Base-by-base conservation (phyloP, 768 basidiomycete genomes). In the Collybia mongolica region DNA sequence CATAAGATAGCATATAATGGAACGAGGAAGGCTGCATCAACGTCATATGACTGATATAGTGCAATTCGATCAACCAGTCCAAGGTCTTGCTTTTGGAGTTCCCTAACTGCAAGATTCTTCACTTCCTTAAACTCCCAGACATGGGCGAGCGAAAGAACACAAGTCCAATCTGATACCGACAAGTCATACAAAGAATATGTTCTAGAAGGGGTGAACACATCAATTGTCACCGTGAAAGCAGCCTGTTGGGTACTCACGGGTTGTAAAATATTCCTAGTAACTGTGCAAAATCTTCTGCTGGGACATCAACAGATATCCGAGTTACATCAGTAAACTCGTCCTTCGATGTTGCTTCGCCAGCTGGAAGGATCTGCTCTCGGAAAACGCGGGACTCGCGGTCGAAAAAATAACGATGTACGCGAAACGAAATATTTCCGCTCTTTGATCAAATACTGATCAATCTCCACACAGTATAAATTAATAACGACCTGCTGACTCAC, bases 391-490 rank as follows among this genome's bases (percentile, higher is more conserved):
- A 86, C 45, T 88, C 84, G 0, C 85, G 69, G n/a, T 73, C 72
- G 35, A 88, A 84, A 43, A 86, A 85, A 39, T 78, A 81, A 0
- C 77, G 72, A 51, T 86, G 84, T 0, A 88, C 72, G 0, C 77
- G 68, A 53, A 83, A 88, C 0, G 79, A 65, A 3, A 70, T 63
- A 48, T 82, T 74, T 42, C 32, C 32, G 11, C 32, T 32, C 32
- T 32, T n/a, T 32, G 32, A 32, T 32, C 4, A 32, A 32, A 32
- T 9, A 32, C 32, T 9, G 32, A 32, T 32, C 14, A 32, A 32
- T 32, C 32, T 32, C 32, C 32, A 32, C 32, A n/a, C n/a, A n/a
- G n/a, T 14, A 32, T 7, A 35, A 22, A 29, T 32, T 12, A 50
- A 19, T 2, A 17, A 43, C 36, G 3, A 51, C 35, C 5, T 1